These are phyloP conservation scores for Gynandropsis gynandra DNA, from an alignment of 345 rosid species.

Conservation along the genomic window DNA sequence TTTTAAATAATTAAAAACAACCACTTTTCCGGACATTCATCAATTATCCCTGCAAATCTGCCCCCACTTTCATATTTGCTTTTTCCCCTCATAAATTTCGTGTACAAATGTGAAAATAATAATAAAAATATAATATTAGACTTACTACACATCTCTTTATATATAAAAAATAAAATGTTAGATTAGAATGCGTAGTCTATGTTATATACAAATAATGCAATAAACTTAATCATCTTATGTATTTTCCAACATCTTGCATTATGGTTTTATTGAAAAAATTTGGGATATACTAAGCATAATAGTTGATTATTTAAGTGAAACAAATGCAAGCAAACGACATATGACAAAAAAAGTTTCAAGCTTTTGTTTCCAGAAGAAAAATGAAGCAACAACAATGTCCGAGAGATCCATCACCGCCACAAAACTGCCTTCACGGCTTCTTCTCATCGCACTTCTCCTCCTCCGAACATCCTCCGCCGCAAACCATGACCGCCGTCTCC, in stretches of 20 bases:
- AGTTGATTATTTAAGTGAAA: conserved; percentile 6
- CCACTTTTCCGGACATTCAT: conserved; percentile 16
- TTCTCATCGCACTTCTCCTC: conserved; percentile 39
- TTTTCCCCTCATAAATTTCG: neutral
- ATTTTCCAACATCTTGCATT: too few species aligned
- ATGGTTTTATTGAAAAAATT: too few species aligned
- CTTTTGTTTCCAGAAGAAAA: neutral
- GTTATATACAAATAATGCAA: too few species aligned
- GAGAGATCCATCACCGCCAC: conserved; percentile 36
- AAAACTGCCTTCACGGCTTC: conserved; percentile 51
- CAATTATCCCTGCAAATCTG: conserved; percentile 7
- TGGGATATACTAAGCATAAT: conserved; percentile 12
- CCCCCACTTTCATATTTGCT: neutral
- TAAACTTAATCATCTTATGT: too few species aligned
- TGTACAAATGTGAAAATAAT: neutral
- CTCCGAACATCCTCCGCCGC: conserved; percentile 27
- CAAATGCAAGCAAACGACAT: conserved; percentile 6
- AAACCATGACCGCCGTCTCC: conserved; percentile 23
- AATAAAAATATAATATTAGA: neutral
- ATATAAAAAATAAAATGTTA: too few species aligned
- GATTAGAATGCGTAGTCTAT: too few species aligned
- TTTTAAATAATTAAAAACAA: too few species aligned
- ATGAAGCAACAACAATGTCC: conserved; percentile 39
- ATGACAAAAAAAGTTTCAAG: conserved; percentile 1
- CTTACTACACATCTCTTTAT: neutral